Evolutionary conservation across 1,139 yeast genomes (phyloP), one percentile per base, ranked within the genome.

Genomic region (Debaryomyces psychrophilus): DNA sequence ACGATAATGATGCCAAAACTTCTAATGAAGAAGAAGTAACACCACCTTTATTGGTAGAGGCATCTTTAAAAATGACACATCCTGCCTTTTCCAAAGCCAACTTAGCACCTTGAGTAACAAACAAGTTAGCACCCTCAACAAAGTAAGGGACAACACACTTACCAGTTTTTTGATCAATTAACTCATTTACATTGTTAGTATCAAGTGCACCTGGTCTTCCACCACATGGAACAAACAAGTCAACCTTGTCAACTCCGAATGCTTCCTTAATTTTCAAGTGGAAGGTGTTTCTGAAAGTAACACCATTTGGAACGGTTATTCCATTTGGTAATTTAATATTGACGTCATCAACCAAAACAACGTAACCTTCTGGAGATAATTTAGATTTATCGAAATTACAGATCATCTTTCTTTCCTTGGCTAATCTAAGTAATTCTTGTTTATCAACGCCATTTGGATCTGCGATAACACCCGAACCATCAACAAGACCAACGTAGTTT

Each of bases 191-290:
- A 60, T 88, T 93, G 65, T 85, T 85, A 53, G 93, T 83, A 67
- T 92, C 96, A 67, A 93, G 86, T 14, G 98, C 96, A 57, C 88
- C 93, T 51, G 99, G 99, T 71, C 99, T 87, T 58, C 99, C 99
- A 69, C 99, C 99, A 70, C 99, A 93, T 49, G 99, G 99, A 41
- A 92, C 98, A 70, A 93, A 90, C 60, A 87, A 73, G 60, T 86
- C 89, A 56, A 92, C 77, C 29, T 83, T 83, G 44, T 82, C 76
- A 17, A 59, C 52, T 46, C 87, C 86, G 57, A 80, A 84, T 52
- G 79, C 77, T 54, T 85, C 83, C 56, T 84, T 80, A 51, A 86
- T 71, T 57, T 83, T 81, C 59, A 90, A 76, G 66, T 93, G 99
- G 84, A 88, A 92, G 39, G 83, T 78, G 69, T 93, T 93, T 73